Percentiles rank a stretch among this genome's conserved stretches.
Conservation (phyloP, 179 eudicot species). For the Silene vulgaris region DNA sequence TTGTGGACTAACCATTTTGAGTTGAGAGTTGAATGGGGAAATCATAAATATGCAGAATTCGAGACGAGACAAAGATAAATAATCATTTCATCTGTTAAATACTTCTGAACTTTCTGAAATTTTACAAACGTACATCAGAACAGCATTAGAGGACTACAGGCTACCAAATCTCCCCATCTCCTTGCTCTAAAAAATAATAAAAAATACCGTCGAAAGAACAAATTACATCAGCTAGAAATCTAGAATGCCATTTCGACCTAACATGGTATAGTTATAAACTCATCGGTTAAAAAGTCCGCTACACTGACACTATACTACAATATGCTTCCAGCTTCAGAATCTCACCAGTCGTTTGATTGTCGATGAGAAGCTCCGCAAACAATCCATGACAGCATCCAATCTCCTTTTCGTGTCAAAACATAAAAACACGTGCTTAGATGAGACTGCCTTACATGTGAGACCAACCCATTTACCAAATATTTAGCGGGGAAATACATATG, state of each 20-base stretch:
- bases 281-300: background rate
- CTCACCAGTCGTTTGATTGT: background rate
- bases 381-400: background rate
- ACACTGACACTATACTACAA: background rate
- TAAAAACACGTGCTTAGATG: background rate
- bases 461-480: background rate
- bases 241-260: background rate
- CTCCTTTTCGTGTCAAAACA: too few relatives aligned
- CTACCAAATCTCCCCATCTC: background rate
- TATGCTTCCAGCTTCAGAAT: background rate
- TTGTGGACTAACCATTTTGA: too few relatives aligned
- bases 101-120: background rate
- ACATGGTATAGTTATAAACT: conserved; percentile 6
- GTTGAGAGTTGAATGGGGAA: too few relatives aligned
- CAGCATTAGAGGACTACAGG: background rate
- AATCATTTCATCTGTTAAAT: conserved; percentile 7
- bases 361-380: background rate
- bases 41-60: background rate
- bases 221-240: background rate
- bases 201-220: background rate
- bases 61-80: too few relatives aligned
- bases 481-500: background rate
- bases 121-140: conserved; percentile 17
- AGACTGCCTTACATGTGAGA: background rate
- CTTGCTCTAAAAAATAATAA: background rate